Base-by-base conservation (phyloP, 768 basidiomycete species). In the Podaxis rugospora region DNA sequence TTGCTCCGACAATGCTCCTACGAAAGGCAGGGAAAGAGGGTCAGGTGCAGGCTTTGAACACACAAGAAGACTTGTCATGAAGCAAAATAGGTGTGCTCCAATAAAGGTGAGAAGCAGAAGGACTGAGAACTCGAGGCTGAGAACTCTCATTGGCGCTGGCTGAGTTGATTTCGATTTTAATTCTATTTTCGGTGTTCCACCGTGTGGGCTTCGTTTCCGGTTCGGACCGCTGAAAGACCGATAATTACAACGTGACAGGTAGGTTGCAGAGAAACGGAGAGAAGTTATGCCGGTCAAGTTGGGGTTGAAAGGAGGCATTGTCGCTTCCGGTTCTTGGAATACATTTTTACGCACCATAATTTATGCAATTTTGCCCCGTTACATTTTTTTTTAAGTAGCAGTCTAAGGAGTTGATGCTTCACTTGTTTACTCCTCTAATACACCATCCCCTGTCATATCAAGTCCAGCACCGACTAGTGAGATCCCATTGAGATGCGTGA, bases 1-100 rank as follows among this genome's bases (percentile, higher is more conserved):
- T 57, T 51, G 46, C 47, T 58, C 50, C 57, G 57, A 42, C n/a
- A 21, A 59, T 40, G 50, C 37, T 44, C 57, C 57, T 42, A 35
- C 35, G n/a, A 49, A 47, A 32, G 36, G 36, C 18, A 25, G 39
- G 5, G 16, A n/a, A 27, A 14, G 32, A 28, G 35, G 57, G 50
- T 59, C 57, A 59, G 44, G 57, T 59, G 57, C 16, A 35, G 5
- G 10, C 5, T 25, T 11, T 35, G 23, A 27, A 32, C 44, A 23
- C 52, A 9, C 10, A 4, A 51, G 57, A 59, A 59, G 49, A 16
- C 39, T 44, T 21, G 36, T 28, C 27, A 16, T n/a, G 46, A 39
- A 36, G 21, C 5, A 52, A 57, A 51, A 59, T 59, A 59, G 40
- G 5, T 18, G 16, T 42, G 23, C 49, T 40, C 36, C 50, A 51